phyloP scores from a whole-genome alignment of 1,139 yeast genomes.

The Candida sojae region DNA sequence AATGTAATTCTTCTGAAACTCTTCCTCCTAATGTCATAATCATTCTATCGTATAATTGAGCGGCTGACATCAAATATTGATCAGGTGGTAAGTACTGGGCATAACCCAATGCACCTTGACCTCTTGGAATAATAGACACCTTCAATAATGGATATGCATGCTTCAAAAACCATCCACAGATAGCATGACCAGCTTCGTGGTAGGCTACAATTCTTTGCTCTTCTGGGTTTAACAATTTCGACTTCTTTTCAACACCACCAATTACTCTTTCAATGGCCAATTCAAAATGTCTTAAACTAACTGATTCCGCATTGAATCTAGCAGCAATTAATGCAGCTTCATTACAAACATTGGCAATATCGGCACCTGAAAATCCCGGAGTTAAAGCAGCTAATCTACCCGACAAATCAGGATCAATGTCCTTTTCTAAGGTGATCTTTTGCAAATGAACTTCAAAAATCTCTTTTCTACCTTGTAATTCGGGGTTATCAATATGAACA shows the following conservation, averaged over 20 bases:
- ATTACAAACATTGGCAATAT: constrained; percentile 94
- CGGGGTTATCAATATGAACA: constrained; percentile 88
- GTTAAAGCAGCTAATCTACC: constrained; percentile 94
- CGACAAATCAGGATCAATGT: constrained; percentile 51
- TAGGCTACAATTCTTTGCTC: constrained; percentile 91
- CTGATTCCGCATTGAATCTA: constrained; percentile 68
- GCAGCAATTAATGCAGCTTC: constrained; percentile 98
- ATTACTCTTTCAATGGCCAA: constrained; percentile 96
- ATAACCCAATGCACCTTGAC: constrained; percentile 96
- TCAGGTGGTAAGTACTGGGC: constrained; percentile 97
- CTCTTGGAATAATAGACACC: constrained; percentile 95
- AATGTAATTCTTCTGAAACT: constrained; percentile 91
- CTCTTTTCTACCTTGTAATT: constrained; percentile 88
- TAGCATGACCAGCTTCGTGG: constrained; percentile 98
- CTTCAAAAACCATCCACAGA: constrained; percentile 93
- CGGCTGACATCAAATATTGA: constrained; percentile 75
- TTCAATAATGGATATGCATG: constrained; percentile 91
- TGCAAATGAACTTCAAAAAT: constrained; percentile 83
- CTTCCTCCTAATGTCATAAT: constrained; percentile 97
- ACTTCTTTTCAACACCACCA: constrained; percentile 93
- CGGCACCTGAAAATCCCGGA: constrained; percentile 98
- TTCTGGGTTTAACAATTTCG: constrained; percentile 76
- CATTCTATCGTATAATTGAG: constrained; percentile 86
- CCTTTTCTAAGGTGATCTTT: constrained; percentile 57
- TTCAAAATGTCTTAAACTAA: constrained; percentile 80